Evolutionary conservation across 352 stramenopile genomes (phyloP), one percentile per base, ranked within the genome.

Genomic region (Globisporangium acanthophoron): DNA sequence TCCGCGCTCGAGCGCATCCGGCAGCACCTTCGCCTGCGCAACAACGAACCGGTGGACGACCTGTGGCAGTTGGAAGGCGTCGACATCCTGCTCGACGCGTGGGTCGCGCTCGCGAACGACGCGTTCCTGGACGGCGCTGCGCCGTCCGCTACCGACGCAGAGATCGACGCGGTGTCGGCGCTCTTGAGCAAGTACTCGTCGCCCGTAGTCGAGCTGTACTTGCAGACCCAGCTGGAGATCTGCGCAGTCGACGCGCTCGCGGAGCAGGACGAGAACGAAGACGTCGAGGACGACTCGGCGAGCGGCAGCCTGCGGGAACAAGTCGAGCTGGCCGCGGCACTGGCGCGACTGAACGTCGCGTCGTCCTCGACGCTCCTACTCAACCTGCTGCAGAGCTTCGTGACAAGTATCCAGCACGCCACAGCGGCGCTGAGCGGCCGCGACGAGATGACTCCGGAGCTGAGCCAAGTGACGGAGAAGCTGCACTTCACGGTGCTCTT

Each of bases 51-150:
- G 0, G 76, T 90, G 0, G 77, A 90, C 29, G 82, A 92, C 15
- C 59, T 94, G n/a, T 94, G 85, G 85, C 76, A 92, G 53, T 66
- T 93, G 16, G 85, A 94, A 54, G 85, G 80, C 5, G 59, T 94
- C 13, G 83, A 93, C 37, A 72, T 93, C 35, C 62, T 94, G 4
- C 65, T 94, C 27, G 85, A 94, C 61, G 83, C 83, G 3, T 94
- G 85, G 85, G 83, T 89, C 40, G 60, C 80, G 24, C 77, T 94
- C 20, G 65, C 81, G 24, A 85, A 82, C 41, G 72, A 90, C 48
- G 71, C 74, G 16, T 70, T 76, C 40, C 63, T 90, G 1, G 65
- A 90, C 56, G 58, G 41, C 5, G n/a, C 20, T 0, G 8, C 40
- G 16, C 55, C 52, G 20, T 52, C 56, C 0, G 54, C 43, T 21